Base-by-base conservation (phyloP, 768 basidiomycete genomes). In the Boletales sp. region DNA sequence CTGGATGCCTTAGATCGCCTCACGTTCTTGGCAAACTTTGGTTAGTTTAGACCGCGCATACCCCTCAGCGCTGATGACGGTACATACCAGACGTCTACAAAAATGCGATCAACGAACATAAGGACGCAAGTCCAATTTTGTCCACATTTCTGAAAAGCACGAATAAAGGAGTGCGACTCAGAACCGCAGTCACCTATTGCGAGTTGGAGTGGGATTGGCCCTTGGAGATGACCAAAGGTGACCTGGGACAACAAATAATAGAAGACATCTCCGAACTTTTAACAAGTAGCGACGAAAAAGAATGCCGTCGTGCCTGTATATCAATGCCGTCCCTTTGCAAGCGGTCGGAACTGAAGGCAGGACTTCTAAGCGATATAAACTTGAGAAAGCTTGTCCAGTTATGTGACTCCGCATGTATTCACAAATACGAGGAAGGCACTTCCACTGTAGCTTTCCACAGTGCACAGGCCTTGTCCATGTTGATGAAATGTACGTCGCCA, bases 241-340 rank as follows among this genome's bases (percentile, higher is more conserved):
- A 56, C 12, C 43, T 53, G 8, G 34, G 19, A 15, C 48, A 45
- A 18, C 24, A 45, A 10, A 52, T 60, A 12, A 40, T 32, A 2
- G 17, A 36, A 2, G 54, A 64, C 9, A 38, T 66, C 2, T 39
- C 54, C 8, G 41, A 17, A 4, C 52, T 69, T 18, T 52, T 67
- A 24, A 36, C 52, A 6, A 39, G 43, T 8, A 10, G 29, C 3
- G 11, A 41, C 13, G 14, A 32, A 4, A 13, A 8, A 9, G 37
- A 62, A 9, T 29, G 40, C 40, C 53, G 47, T 38, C 65, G 63
- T 3, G 65, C 55, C 31, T 68, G 67, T 55, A 56, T 54, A 6
- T 68, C 52, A 38, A 29, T 67, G 5, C 67, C 67, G 0, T 60
- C 65, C 9, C 63, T 67, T 35, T 68, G 60, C 51, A 62, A 65